Evolutionary conservation across 352 stramenopile genomes (phyloP).

Genomic region (Phytophthora multivora): DNA sequence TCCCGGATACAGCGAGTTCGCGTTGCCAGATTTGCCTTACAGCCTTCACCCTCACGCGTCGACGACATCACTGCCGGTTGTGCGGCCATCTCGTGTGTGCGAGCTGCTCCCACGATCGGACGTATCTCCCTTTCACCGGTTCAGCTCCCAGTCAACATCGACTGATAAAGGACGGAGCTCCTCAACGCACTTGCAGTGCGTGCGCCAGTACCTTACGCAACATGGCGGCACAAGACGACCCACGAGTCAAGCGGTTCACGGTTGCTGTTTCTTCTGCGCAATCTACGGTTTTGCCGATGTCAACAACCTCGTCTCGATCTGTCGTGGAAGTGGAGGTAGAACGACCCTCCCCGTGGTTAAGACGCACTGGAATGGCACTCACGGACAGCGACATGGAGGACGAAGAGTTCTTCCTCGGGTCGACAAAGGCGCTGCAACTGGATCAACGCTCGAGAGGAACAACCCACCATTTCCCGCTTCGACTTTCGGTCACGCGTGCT

Average conservation of each 20-base stretch:
- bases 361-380: constrained; percentile 23
- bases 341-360: constrained; percentile 37
- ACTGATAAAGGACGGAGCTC: constrained; percentile 69
- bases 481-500: constrained; percentile 33
- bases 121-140: constrained; percentile 64
- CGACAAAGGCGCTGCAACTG: constrained; percentile 30
- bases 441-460: constrained; percentile 18
- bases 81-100: constrained; percentile 76
- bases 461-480: constrained; percentile 31
- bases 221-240: constrained; percentile 64
- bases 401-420: constrained; percentile 34
- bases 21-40: constrained; percentile 67
- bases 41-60: constrained; percentile 62
- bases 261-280: constrained; percentile 30
- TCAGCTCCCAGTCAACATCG: constrained; percentile 57
- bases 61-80: constrained; percentile 87
- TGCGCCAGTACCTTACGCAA: constrained; percentile 67
- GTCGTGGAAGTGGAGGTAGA: constrained; percentile 39
- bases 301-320: constrained; percentile 6
- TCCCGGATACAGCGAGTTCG: constrained; percentile 65
- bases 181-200: constrained; percentile 72
- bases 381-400: constrained; percentile 32
- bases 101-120: constrained; percentile 69
- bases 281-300: constrained; percentile 11
- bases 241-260: constrained; percentile 61